phyloP scores from a whole-genome alignment of 176 grass and related monocot genomes.

The Aegilops speltoides region DNA sequence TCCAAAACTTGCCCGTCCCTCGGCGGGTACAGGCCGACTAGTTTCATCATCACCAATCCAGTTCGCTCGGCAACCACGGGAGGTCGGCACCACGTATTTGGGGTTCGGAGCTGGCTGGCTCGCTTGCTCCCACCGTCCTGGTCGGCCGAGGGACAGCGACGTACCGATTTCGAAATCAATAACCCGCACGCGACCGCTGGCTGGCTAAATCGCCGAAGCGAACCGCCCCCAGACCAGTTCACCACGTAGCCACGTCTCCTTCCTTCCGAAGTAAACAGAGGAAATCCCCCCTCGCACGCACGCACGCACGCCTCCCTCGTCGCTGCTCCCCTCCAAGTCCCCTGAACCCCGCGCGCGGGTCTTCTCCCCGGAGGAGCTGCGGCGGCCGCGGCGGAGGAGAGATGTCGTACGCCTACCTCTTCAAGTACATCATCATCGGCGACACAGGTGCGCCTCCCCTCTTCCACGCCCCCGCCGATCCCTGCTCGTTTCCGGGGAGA shows the following conservation, averaged over 20 bases:
- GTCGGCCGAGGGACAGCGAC: background rate
- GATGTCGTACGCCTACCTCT: slow-evolving; percentile 98
- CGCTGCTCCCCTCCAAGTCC: background rate
- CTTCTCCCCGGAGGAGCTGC: background rate
- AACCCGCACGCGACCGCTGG: slow-evolving; percentile 18
- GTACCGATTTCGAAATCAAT: background rate
- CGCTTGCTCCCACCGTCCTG: background rate
- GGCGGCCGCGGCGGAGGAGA: background rate
- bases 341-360: background rate
- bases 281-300: background rate
- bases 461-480: background rate
- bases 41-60: too few relatives aligned
- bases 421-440: slow-evolving; percentile 99
- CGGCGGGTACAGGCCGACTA: background rate
- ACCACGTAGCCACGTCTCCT: slow-evolving; percentile 16
- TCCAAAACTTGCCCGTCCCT: background rate
- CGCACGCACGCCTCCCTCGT: background rate
- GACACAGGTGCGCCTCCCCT: slow-evolving; percentile 49
- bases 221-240: background rate
- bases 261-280: background rate
- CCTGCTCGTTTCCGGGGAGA: background rate
- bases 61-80: background rate
- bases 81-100: background rate
- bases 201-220: background rate
- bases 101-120: background rate